Percentiles rank a stretch among this genome's conserved stretches.
Conservation (phyloP, 176 grass and related monocot species). For the Avena eriantha region DNA sequence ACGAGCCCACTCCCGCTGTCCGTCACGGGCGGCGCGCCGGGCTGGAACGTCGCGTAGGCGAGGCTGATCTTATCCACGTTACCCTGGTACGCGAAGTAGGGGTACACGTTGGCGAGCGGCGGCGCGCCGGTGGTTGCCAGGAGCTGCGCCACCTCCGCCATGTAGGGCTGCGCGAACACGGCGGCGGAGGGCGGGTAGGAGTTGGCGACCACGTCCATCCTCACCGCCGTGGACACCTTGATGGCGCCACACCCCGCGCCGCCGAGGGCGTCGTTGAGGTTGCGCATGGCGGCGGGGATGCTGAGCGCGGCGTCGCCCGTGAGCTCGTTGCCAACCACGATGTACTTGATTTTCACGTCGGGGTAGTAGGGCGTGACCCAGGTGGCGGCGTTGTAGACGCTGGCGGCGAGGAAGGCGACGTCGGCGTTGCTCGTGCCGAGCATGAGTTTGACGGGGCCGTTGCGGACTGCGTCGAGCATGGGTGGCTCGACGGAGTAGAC, state of each 20-base stretch:
- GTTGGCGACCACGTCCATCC: not conserved
- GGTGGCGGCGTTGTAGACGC: not conserved
- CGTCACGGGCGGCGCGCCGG: not conserved
- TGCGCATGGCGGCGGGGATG: constrained; percentile 2
- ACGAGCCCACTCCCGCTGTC: constrained; percentile 39
- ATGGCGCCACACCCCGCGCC: not conserved
- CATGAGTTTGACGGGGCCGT: constrained; percentile 40
- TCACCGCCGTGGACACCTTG: not conserved
- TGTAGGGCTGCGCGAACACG: not conserved
- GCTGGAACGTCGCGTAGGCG: not conserved
- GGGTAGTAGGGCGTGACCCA: constrained; percentile 51
- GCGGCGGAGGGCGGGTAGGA: not conserved
- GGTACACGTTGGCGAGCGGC: not conserved
- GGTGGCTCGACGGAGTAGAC: constrained; percentile 44
- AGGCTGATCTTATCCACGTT: not conserved
- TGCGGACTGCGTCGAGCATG: constrained; percentile 45
- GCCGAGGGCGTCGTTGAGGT: not conserved
- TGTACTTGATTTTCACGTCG: constrained; percentile 23
- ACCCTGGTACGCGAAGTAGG: not conserved
- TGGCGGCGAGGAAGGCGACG: constrained; percentile 32
- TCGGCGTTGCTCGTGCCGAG: constrained; percentile 11
- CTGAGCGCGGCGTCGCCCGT: not conserved
- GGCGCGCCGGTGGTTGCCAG: not conserved
- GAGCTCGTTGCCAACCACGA: constrained; percentile 73
- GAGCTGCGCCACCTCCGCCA: not conserved